Percentiles rank a stretch among this genome's conserved stretches.
Conservation (phyloP, 108 stramenopile species). For the Cyclotella choctawhatcheeana region DNA sequence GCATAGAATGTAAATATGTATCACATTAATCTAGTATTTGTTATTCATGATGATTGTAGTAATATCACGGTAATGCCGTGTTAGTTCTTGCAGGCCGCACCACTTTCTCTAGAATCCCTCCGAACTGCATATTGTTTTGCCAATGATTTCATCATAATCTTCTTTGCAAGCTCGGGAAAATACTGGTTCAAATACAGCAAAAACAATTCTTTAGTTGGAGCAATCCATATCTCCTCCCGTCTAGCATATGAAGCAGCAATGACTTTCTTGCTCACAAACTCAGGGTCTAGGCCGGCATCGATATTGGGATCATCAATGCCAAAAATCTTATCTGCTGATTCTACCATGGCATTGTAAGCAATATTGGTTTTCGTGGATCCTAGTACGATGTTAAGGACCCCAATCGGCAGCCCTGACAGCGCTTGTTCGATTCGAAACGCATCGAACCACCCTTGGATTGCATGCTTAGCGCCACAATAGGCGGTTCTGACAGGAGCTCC, state of each 20-base stretch:
- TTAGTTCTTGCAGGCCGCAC: too few species aligned
- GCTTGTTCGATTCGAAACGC: conserved; percentile 17
- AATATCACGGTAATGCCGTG: too few species aligned
- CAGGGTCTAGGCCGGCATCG: conserved; percentile 11
- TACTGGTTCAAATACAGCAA: conserved; percentile 9
- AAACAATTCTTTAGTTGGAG: conserved; percentile 4
- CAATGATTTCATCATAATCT: not conserved
- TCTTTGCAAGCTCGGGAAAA: conserved; percentile 1
- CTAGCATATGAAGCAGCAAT: conserved; percentile 11
- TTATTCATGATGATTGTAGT: too few species aligned
- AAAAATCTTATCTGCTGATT: not conserved
- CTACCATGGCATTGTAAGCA: conserved; percentile 5
- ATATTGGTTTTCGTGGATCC: conserved; percentile 9
- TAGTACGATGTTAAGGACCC: conserved; percentile 10
- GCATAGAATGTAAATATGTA: too few species aligned
- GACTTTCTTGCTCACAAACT: conserved; percentile 1
- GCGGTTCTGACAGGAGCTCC: conserved; percentile 13
- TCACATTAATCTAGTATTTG: too few species aligned
- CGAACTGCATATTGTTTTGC: too few species aligned
- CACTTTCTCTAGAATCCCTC: too few species aligned
- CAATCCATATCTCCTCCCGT: conserved; percentile 19
- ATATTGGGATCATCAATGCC: conserved; percentile 4
- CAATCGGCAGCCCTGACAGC: conserved; percentile 1
- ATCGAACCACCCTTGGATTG: conserved; percentile 18
- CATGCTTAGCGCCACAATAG: conserved; percentile 14